Percentiles rank a stretch among this genome's conserved stretches.
Evolutionary conservation across 441 rosid genomes (phyloP).

Genomic region (Populus tomentosa): DNA sequence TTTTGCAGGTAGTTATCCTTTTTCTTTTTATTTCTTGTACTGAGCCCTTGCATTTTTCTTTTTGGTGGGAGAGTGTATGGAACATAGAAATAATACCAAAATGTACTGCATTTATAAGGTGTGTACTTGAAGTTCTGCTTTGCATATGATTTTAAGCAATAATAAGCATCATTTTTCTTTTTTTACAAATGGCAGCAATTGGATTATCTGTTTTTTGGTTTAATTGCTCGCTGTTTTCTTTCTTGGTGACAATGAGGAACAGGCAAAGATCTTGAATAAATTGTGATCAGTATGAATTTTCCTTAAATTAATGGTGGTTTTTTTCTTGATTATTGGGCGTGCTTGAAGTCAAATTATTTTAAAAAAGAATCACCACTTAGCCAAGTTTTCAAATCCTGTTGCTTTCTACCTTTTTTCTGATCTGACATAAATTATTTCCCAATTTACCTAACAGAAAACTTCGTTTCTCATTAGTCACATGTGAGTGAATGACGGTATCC

Average conservation of each 20-base stretch:
- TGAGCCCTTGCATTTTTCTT: background rate
- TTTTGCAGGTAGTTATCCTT: constrained; percentile 48
- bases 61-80: background rate
- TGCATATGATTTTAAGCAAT: background rate
- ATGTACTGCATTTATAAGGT: background rate
- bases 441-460: no score
- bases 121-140: background rate
- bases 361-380: no score
- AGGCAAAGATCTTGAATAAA: background rate
- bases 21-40: background rate
- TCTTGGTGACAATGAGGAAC: background rate
- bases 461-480: background rate
- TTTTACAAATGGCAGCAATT: background rate
- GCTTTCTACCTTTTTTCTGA: background rate
- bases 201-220: background rate
- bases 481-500: background rate
- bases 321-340: background rate
- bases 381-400: no score
- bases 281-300: background rate
- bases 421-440: background rate
- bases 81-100: background rate
- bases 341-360: no score
- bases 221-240: background rate
- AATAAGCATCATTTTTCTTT: background rate
- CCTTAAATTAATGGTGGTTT: background rate